Percentiles rank a stretch among this genome's conserved stretches.
Evolutionary conservation across 75 land plant genomes (phyloP).

Genomic region (Sequoiadendron giganteum): DNA sequence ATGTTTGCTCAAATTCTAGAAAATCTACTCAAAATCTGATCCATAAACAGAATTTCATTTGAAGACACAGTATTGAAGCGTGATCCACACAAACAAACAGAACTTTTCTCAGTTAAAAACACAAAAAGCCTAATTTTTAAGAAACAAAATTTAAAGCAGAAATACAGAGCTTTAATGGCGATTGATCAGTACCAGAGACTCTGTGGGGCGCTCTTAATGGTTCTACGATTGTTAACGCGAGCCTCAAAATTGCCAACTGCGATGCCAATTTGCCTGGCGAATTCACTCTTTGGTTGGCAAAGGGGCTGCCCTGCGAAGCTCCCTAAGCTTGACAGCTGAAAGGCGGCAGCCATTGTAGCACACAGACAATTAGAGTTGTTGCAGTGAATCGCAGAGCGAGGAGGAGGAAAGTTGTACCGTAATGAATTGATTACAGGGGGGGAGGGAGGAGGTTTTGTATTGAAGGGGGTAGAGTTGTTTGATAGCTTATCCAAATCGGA

Average conservation of each 20-base stretch:
- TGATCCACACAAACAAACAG: no score
- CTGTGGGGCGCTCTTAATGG: slow-evolving; percentile 51
- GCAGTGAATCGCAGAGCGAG: no score
- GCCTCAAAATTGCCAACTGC: slow-evolving; percentile 28
- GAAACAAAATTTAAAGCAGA: neutral
- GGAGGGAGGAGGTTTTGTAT: neutral
- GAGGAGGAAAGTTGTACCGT: neutral
- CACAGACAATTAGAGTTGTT: neutral
- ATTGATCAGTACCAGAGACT: slow-evolving; percentile 45
- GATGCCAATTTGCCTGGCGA: slow-evolving; percentile 56
- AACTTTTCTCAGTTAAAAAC: neutral
- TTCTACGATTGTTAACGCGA: slow-evolving; percentile 63
- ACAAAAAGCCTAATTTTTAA: neutral
- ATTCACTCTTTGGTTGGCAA: slow-evolving; percentile 53
- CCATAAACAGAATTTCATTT: no score
- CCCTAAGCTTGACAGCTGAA: slow-evolving; percentile 28
- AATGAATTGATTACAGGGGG: neutral
- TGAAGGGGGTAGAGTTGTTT: neutral
- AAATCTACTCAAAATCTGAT: no score
- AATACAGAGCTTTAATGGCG: neutral
- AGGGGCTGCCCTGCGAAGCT: slow-evolving; percentile 70
- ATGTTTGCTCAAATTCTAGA: no score
- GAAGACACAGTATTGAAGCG: no score
- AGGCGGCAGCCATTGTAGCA: slow-evolving; percentile 26
- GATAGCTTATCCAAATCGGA: neutral